Evolutionary conservation across 2,329 filamentous ascomycete genomes (phyloP).

Genomic region (Aspergillus sp.): DNA sequence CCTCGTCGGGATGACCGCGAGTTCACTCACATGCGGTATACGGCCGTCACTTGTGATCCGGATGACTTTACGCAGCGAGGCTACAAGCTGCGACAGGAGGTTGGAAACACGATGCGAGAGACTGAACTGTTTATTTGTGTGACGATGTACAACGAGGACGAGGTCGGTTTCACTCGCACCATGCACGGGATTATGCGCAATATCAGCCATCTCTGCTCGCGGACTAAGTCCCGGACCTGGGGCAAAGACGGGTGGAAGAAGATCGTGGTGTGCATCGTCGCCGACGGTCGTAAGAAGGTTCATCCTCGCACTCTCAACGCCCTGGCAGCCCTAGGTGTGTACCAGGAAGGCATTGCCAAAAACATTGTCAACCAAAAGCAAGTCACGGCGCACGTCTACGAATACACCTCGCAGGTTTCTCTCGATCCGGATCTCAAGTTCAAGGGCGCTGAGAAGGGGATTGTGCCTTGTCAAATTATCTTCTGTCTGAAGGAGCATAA

Average conservation of each 20-base stretch:
- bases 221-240: slow-evolving; percentile 89
- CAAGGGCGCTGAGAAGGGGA: slow-evolving; percentile 98
- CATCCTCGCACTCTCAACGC: slow-evolving; percentile 90
- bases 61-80: slow-evolving; percentile 84
- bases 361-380: slow-evolving; percentile 95
- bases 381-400: slow-evolving; percentile 94
- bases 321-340: slow-evolving; percentile 91
- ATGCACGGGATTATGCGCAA: slow-evolving; percentile 99
- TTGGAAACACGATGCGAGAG: slow-evolving; percentile 73
- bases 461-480: slow-evolving; percentile 95
- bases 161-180: slow-evolving; percentile 89
- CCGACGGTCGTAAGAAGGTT: slow-evolving; percentile 87
- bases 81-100: slow-evolving; percentile 87
- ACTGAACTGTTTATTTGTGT: slow-evolving; percentile 95
- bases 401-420: slow-evolving; percentile 97
- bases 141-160: slow-evolving; percentile 99
- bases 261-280: slow-evolving; percentile 95
- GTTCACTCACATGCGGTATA: slow-evolving; percentile 98
- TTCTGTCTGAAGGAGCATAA: slow-evolving; percentile 99
- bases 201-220: slow-evolving; percentile 89
- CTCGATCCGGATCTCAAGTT: slow-evolving; percentile 94
- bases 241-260: slow-evolving; percentile 97
- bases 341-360: slow-evolving; percentile 97
- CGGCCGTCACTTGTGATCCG: slow-evolving; percentile 94
- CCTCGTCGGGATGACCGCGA: slow-evolving; percentile 87